These are phyloP conservation scores for Xylariomycetidae sp. DNA, from an alignment of 2,329 filamentous ascomycete genomes.

Conservation along the genomic window DNA sequence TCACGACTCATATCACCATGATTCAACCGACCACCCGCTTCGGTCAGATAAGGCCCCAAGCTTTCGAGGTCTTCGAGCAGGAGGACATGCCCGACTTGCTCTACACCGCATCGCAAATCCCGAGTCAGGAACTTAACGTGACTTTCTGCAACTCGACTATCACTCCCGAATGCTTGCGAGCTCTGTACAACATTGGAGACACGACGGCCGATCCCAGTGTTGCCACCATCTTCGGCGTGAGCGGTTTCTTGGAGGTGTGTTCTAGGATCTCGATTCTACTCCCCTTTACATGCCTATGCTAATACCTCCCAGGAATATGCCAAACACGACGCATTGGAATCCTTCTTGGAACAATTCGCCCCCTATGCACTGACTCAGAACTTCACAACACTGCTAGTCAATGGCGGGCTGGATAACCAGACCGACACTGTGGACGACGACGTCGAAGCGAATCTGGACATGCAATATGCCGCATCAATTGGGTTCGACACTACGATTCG, in stretches of 20 bases:
- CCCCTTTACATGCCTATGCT: background rate
- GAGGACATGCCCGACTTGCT: constrained; percentile 13
- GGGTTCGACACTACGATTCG: constrained; percentile 45
- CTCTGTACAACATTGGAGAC: constrained; percentile 43
- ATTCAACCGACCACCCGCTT: constrained; percentile 65
- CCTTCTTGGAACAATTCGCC: constrained; percentile 46
- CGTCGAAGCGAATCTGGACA: constrained; percentile 54
- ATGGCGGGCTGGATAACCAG: constrained; percentile 49
- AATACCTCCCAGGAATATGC: constrained; percentile 19
- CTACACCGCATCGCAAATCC: constrained; percentile 10
- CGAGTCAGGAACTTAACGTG: constrained; percentile 13
- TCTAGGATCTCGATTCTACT: background rate
- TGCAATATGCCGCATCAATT: constrained; percentile 50
- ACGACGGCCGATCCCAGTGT: constrained; percentile 30
- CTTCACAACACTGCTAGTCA: constrained; percentile 53
- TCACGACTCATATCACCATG: constrained; percentile 53
- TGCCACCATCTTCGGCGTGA: constrained; percentile 37
- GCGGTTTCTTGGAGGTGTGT: constrained; percentile 29
- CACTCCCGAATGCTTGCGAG: constrained; percentile 43
- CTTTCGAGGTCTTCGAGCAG: constrained; percentile 27
- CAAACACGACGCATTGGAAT: constrained; percentile 34
- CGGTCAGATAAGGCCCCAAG: constrained; percentile 41
- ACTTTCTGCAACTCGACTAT: constrained; percentile 34
- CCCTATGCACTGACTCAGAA: constrained; percentile 46
- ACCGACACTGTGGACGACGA: constrained; percentile 32